Base-by-base conservation (phyloP, 805 yeast species). In the Yarrowia sp. region DNA sequence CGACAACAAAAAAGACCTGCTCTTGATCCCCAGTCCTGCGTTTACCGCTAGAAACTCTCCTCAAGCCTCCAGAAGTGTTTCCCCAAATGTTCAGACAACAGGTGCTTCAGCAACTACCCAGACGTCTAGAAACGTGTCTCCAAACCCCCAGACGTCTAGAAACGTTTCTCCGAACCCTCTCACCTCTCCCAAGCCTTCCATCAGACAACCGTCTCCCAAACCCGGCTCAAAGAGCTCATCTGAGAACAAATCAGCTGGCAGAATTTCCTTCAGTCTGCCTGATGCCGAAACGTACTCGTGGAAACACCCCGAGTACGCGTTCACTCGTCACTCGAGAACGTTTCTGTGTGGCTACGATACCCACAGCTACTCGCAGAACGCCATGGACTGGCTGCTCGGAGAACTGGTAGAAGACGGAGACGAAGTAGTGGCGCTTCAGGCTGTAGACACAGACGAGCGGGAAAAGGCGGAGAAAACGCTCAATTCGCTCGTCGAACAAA, bases 341-440 rank as follows among this genome's bases (percentile, higher is more conserved):
- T 75, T 83, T 42, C 70, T 83, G 55, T 78, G 81, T 56, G 85
- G 84, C 4, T 79, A 78, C 60, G 84, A 82, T 72, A 77, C 79
- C 20, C 78, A 79, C 68, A 79, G 76, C 42, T 78, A 79, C 68
- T 80, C 85, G 15, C 76, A 79, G n/a, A 73, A 74, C 13, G 84
- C 84, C 6, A 70, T 83, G 33, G 79, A 76, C 56, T 83, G 85
- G 85, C 75, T 82, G 1, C 70, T 83, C 5, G 81, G 79, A 46
- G 81, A 82, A 68, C 74, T 83, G 67, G 74, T 79, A 17, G 77
- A 74, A 30, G 84, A 83, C 68, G 82, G 83, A 20, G 86, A 83
- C 70, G 83, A 81, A 20, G 71, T 83, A 7, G 81, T 83, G 2
- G 79, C 83, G 44, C 71, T 83, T 19, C 74, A 82, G 38, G 85